Conservation (phyloP, 2,329 filamentous ascomycete genomes). For the Xylaria sp. region DNA sequence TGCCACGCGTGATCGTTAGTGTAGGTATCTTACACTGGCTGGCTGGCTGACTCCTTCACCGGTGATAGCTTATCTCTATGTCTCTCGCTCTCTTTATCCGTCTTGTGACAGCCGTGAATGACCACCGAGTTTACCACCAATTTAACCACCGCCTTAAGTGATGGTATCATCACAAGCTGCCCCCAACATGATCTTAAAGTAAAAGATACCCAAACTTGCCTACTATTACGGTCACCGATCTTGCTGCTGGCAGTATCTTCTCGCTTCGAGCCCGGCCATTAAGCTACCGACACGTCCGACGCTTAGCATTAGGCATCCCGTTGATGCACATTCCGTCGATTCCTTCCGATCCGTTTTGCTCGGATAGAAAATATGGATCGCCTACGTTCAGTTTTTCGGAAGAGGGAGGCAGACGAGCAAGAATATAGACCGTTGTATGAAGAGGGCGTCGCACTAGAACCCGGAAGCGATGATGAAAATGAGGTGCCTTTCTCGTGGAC, state of each 20-base stretch:
- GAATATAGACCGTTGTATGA: slow-evolving; percentile 53
- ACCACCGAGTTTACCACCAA: slow-evolving; percentile 11
- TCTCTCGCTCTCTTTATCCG: slow-evolving; percentile 20
- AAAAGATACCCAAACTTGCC: background rate
- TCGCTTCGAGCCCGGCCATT: slow-evolving; percentile 2
- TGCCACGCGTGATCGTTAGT: slow-evolving; percentile 18
- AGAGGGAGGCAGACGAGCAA: slow-evolving; percentile 44
- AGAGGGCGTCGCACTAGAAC: slow-evolving; percentile 38
- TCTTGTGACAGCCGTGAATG: slow-evolving; percentile 35
- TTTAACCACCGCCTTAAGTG: background rate
- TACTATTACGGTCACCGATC: background rate
- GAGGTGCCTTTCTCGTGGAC: slow-evolving; percentile 79
- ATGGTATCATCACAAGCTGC: slow-evolving; percentile 5
- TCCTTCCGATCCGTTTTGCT: slow-evolving; percentile 9
- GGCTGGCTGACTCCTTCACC: slow-evolving; percentile 19
- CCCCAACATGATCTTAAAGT: background rate
- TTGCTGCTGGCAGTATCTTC: background rate
- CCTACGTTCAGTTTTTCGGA: slow-evolving; percentile 53
- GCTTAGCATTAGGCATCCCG: slow-evolving; percentile 3
- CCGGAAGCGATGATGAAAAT: slow-evolving; percentile 47
- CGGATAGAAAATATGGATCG: slow-evolving; percentile 52
- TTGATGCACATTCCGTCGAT: slow-evolving; percentile 22
- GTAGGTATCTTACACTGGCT: slow-evolving; percentile 4
- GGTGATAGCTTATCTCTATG: slow-evolving; percentile 24
- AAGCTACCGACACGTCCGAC: slow-evolving; percentile 14